Evolutionary conservation across 495 filamentous ascomycete genomes (phyloP), one percentile per base, ranked within the genome.

Genomic region (Hapsidospora chrysogenum): DNA sequence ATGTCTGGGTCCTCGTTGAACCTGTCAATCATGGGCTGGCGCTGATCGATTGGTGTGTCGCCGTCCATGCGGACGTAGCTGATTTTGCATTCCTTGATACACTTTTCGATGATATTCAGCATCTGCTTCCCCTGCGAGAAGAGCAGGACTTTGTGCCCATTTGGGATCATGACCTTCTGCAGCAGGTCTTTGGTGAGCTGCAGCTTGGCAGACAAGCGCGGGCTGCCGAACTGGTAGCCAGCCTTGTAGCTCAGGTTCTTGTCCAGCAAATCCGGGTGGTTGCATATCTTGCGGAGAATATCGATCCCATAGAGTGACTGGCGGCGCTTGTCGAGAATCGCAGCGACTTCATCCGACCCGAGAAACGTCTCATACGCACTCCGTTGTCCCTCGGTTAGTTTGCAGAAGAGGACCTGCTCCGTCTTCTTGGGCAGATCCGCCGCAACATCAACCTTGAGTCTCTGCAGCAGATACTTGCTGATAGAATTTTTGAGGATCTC

Each of bases 361-460:
- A 97, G 63, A 46, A 94, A 95, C 8, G 60, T 47, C 45, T 77
- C 68, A 48, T 97, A 97, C 3, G 73, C 70, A 11, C 75, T 66
- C 28, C 76, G 63, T 51, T 97, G 89, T 1, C 64, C 55, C 34
- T 67, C 70, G 1, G 84, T 85, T 18, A 97, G 64, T 49, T 86
- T 86, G 60, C 89, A 96, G 54, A 95, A 96, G 1, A 97, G 64
- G 1, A 95, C 86, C 38, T 87, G 81, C 50, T 97, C 89, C 41
- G 68, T 89, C 63, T 97, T 97, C 53, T 86, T 77, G 0, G 89
- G 89, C 3, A 97, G 61, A 53, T 96, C 89, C 7, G 85, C 66
- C 4, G 86, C 85, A 5, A 97, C 89, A 51, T 97, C 89, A 3
- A 81, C 72, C 54, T 97, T 97, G 52, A 87, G 71, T 18, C 89